Evolutionary conservation across 306 rosid species (phyloP), one percentile per base, ranked within the genome.

Genomic region (Biancaea sappan): DNA sequence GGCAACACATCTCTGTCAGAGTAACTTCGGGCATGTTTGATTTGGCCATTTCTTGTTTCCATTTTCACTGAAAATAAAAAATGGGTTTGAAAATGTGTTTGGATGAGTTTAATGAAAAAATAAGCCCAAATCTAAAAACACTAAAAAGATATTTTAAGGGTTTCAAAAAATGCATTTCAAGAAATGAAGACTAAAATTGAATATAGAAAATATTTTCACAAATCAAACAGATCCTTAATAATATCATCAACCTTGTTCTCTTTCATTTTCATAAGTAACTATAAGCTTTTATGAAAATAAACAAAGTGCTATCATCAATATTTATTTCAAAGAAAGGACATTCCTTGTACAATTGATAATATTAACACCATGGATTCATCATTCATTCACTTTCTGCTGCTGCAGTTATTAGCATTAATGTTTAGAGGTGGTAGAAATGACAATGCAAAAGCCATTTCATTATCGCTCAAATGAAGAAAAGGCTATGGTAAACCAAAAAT

Each of bases 211-310:
- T n/a, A n/a, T n/a, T n/a, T n/a, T n/a, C n/a, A n/a, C n/a, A n/a
- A n/a, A n/a, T n/a, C n/a, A n/a, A n/a, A n/a, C n/a, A n/a, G n/a
- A n/a, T n/a, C n/a, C n/a, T n/a, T n/a, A n/a, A n/a, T n/a, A n/a
- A 54, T 54, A 25, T 25, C 59, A 32, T 66, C 57, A 28, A 28
- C 54, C 54, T 67, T 22, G 38, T 48, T 47, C 14, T 25, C 14
- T 31, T 43, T 24, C 8, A 7, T 62, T 31, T 67, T 35, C 34
- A 66, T 3, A 66, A 28, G 53, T 46, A 76, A 67, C 48, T 21
- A 41, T 41, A 29, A 59, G 35, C 29, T 59, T 18, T 69, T 10
- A 38, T 50, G 29, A 77, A 69, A 77, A 50, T 70, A 25, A 51
- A 61, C 38, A 48, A 35, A 47, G 53, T 48, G 18, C 10, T 7